phyloP scores from a whole-genome alignment of 148 eudicot species.

The Simmondsia chinensis region DNA sequence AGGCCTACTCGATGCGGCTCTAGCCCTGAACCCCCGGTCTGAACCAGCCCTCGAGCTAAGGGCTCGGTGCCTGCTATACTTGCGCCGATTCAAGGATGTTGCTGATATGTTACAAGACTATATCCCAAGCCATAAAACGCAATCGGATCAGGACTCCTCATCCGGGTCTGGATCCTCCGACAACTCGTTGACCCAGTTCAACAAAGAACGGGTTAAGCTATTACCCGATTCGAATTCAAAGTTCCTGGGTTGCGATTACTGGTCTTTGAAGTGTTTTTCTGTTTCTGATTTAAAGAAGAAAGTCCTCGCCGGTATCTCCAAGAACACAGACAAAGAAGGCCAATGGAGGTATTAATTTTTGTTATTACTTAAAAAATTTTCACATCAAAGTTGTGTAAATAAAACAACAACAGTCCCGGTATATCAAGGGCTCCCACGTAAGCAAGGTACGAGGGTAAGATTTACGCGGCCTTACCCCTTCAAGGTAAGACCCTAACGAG shows the following conservation, averaged over 20 bases:
- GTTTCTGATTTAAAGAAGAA: constrained; percentile 82
- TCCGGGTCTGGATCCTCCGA: constrained; percentile 49
- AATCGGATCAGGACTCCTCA: constrained; percentile 30
- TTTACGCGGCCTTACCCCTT: no score
- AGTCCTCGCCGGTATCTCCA: constrained; percentile 59
- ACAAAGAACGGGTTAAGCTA: constrained; percentile 67
- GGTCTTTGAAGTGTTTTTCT: constrained; percentile 73
- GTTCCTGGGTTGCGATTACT: constrained; percentile 25
- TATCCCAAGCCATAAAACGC: constrained; percentile 73
- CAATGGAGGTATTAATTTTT: constrained; percentile 77
- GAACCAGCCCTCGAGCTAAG: constrained; percentile 69
- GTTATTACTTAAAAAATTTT: neutral
- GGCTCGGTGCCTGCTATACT: constrained; percentile 56
- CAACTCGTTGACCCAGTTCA: constrained; percentile 40
- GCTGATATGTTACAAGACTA: constrained; percentile 85
- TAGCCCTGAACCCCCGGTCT: constrained; percentile 47
- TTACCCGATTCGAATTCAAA: constrained; percentile 24
- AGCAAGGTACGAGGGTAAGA: no score
- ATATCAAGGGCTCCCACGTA: no score
- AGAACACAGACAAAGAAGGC: constrained; percentile 66
- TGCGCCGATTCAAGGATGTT: constrained; percentile 72
- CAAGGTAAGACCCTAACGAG: no score
- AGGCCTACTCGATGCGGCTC: constrained; percentile 58
- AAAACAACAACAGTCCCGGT: no score
- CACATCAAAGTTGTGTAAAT: neutral